Evolutionary conservation across 2,329 filamentous ascomycete species (phyloP), one percentile per base, ranked within the genome.

Genomic region (Cyclaneusma minus): DNA sequence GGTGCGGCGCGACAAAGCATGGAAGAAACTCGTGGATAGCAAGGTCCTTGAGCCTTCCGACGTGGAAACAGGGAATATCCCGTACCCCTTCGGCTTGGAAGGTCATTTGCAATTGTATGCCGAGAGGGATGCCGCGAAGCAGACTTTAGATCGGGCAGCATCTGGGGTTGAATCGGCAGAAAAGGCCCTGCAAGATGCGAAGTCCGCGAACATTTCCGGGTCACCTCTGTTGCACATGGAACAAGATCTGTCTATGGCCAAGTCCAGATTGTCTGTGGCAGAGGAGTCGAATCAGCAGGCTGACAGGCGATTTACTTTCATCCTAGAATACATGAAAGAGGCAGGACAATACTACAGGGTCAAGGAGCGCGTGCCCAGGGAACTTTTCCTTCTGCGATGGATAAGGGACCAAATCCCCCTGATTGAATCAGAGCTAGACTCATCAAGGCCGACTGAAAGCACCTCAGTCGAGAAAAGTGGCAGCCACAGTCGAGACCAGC

Each of bases 1-100:
- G 32, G 33, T 26, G 22, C 17, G 31, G 2, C 38, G 45, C 22
- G 41, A 52, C 24, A 33, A 37, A 33, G 32, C 35, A 2, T 51
- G 47, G 50, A 40, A 48, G 30, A 29, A 37, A 26, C 44, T 54
- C 21, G 39, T 48, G n/a, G 45, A 48, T 12, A 29, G 35, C 22
- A 38, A 41, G 1, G 28, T 51, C n/a, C 22, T 48, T 10, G 43
- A 31, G 30, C 38, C 40, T 4, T 21, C 5, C 11, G 45, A 49
- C 34, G 48, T 43, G 13, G 29, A 44, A n/a, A n/a, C n/a, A n/a
- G n/a, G n/a, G n/a, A n/a, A n/a, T n/a, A n/a, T n/a, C n/a, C n/a
- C n/a, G n/a, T n/a, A n/a, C n/a, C n/a, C n/a, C n/a, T n/a, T n/a
- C n/a, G n/a, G n/a, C n/a, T n/a, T n/a, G n/a, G 28, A 38, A 46